phyloP scores from a whole-genome alignment of 2,329 filamentous ascomycete species.

The Neofusicoccum kwambonambiense region DNA sequence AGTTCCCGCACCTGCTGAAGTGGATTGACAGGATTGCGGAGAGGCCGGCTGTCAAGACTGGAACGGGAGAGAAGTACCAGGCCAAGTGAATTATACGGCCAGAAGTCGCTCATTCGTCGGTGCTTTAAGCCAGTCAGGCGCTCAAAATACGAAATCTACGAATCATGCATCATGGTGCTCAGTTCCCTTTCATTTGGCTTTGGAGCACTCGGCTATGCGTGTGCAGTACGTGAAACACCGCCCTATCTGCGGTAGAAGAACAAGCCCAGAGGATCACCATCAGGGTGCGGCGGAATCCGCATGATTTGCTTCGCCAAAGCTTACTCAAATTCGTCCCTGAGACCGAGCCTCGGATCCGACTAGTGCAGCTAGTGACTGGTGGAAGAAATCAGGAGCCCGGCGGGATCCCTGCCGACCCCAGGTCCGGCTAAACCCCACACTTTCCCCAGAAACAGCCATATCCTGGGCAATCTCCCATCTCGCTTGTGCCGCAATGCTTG shows the following conservation, averaged over 20 bases:
- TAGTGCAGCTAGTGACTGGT: background rate
- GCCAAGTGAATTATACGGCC: background rate
- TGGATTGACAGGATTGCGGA: conserved; percentile 55
- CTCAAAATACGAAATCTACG: background rate
- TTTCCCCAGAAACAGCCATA: conserved; percentile 2
- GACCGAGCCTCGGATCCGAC: background rate
- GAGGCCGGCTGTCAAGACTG: conserved; percentile 49
- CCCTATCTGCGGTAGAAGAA: background rate
- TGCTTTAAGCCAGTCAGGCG: background rate
- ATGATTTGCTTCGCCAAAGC: conserved; percentile 4
- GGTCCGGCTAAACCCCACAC: conserved; percentile 14
- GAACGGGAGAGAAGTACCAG: conserved; percentile 26
- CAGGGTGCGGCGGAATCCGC: background rate
- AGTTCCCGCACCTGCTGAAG: conserved; percentile 52
- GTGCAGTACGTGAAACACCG: background rate
- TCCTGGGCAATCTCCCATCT: conserved; percentile 1
- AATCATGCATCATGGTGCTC: background rate
- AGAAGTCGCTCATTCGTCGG: background rate
- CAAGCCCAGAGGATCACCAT: background rate
- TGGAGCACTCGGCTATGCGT: background rate
- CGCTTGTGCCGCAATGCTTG: background rate
- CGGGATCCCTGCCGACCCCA: conserved; percentile 1
- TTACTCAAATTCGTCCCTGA: background rate
- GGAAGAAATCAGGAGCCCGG: background rate
- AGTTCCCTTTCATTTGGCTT: background rate